phyloP scores from a whole-genome alignment of 1,284 basidiomycete genomes.

The Waitea zeae region DNA sequence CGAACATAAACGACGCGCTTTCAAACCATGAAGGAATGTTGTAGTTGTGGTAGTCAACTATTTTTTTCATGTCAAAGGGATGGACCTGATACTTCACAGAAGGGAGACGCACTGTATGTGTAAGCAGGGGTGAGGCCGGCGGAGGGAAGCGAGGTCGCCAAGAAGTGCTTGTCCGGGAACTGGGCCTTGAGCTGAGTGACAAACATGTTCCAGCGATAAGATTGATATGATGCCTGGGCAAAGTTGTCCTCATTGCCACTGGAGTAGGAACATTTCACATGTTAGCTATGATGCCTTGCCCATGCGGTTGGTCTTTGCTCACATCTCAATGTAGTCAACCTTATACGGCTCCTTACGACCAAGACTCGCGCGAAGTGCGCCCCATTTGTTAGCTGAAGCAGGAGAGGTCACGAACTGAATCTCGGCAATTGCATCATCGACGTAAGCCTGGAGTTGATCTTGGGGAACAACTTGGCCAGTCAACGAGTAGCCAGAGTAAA shows the following conservation, averaged over 20 bases:
- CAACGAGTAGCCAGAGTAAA: slow-evolving; percentile 15
- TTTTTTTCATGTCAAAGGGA: slow-evolving; percentile 1
- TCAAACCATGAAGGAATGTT: slow-evolving; percentile 16
- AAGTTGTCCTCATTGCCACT: slow-evolving; percentile 19
- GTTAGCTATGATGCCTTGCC: no score
- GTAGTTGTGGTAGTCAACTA: slow-evolving; percentile 14
- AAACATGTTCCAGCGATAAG: slow-evolving; percentile 17
- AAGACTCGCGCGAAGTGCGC: slow-evolving; percentile 17
- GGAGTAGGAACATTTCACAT: background rate
- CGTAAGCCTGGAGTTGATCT: slow-evolving; percentile 17
- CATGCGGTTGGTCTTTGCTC: slow-evolving; percentile 3
- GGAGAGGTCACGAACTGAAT: slow-evolving; percentile 20
- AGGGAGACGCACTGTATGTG: slow-evolving; percentile 12
- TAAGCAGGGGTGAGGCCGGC: slow-evolving; percentile 18
- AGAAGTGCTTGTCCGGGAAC: slow-evolving; percentile 14
- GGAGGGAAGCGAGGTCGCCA: slow-evolving; percentile 17
- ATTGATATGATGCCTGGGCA: slow-evolving; percentile 16
- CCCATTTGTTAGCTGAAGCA: slow-evolving; percentile 16
- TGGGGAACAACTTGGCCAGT: slow-evolving; percentile 13
- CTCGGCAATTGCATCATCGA: slow-evolving; percentile 19
- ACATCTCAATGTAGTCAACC: slow-evolving; percentile 21
- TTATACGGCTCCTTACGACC: slow-evolving; percentile 20
- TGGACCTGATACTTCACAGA: background rate
- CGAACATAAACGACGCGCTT: slow-evolving; percentile 16
- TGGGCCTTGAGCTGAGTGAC: slow-evolving; percentile 13